phyloP scores from a whole-genome alignment of 225 moss, liverwort and hornwort species.

The Lunularia cruciata region DNA sequence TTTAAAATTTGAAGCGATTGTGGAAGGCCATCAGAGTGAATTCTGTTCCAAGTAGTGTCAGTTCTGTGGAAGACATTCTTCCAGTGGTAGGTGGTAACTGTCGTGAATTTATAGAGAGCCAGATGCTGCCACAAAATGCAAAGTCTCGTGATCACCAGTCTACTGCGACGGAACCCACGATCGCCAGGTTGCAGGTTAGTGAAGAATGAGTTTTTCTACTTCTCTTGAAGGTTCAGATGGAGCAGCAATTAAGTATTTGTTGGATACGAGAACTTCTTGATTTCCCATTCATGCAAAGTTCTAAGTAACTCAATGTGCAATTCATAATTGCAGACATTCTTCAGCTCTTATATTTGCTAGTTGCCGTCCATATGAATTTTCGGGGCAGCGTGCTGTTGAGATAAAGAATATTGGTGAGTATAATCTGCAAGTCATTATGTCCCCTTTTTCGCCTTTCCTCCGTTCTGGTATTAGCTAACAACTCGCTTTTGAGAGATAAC shows the following conservation, averaged over 20 bases:
- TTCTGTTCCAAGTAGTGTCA: neutral
- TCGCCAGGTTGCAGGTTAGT: conserved; percentile 22
- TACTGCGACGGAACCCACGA: conserved; percentile 24
- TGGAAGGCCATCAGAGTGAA: neutral
- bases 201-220: neutral
- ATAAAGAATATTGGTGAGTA: conserved; percentile 83
- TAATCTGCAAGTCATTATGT: neutral
- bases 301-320: neutral
- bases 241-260: too few relatives aligned
- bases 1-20: neutral
- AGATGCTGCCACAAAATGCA: conserved; percentile 31
- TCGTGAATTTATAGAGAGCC: too few relatives aligned
- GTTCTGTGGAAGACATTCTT: too few relatives aligned
- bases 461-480: too few relatives aligned
- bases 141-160: conserved; percentile 17
- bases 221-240: too few relatives aligned
- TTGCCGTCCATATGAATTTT: conserved; percentile 60
- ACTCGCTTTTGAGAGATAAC: too few relatives aligned
- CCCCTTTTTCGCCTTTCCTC: too few relatives aligned
- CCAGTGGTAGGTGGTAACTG: too few relatives aligned
- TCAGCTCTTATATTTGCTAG: conserved; percentile 72
- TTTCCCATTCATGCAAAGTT: too few relatives aligned
- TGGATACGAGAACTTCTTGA: too few relatives aligned
- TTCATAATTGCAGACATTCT: conserved; percentile 15
- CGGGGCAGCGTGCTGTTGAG: conserved; percentile 57